Evolutionary conservation across 129 eudicot species (phyloP), one percentile per base, ranked within the genome.

Genomic region (Saussurea involucrata): DNA sequence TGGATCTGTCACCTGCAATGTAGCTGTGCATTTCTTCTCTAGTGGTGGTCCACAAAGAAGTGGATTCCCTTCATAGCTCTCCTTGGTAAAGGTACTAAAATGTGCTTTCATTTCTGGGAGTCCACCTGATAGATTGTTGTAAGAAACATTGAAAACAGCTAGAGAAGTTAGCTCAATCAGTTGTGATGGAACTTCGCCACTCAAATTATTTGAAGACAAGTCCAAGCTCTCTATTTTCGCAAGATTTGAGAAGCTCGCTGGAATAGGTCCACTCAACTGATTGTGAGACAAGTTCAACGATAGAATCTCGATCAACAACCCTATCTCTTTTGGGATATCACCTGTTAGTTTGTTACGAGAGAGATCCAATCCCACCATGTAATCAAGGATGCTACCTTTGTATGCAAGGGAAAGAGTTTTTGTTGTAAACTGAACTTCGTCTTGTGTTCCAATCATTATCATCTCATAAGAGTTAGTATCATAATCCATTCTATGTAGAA

Each of bases 231-330:
- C 75, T 31, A 77, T 77, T 1, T 33, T 55, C 3, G 12, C 10
- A 31, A 80, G 76, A 57, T 78, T 71, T 64, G 83, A 65, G 15
- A 72, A 49, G 4, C 1, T 21, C 10, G 15, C 25, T 6, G 82
- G 85, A 8, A 80, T 80, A 8, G 53, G 3, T n/a, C 84, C 75
- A 12, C 10, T 58, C 9, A 83, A 17, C 25, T 28, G 31, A 64
- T 84, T 80, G 22, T 80, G 63, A 8, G 88, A 84, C 67, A 84
- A 25, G 72, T 83, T 77, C 12, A 83, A 44, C 5, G 67, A 18
- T 0, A 4, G 60, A 20, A 82, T 66, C 8, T 33, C 4, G 31
- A 12, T 73, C 17, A 83, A 33, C 11, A 28, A 4, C 3, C 79
- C 86, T 10, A 83, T 24, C 24, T 72, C 67, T 3, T 12, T 9